Percentiles rank a stretch among this genome's conserved stretches.
phyloP scores from a whole-genome alignment of 2,329 filamentous ascomycete species.

The Colletotrichum truncatum region DNA sequence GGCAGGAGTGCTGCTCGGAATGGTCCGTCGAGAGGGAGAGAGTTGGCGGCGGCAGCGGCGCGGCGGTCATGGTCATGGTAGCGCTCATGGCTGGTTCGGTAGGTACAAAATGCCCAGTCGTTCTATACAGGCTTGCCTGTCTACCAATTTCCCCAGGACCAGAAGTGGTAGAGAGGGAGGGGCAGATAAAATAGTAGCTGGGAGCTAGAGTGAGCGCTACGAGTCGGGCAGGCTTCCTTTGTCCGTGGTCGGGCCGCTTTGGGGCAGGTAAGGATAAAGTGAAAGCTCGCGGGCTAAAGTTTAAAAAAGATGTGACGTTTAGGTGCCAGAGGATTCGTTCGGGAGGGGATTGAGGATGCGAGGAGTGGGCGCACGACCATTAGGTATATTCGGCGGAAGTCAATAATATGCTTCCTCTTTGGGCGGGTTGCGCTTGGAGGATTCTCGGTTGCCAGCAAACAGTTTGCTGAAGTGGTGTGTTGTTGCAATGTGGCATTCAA shows the following conservation, averaged over 20 bases:
- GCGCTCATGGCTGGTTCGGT: conserved; percentile 30
- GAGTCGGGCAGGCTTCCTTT: conserved; percentile 16
- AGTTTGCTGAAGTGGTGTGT: background rate
- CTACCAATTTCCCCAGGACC: background rate
- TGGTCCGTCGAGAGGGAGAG: conserved; percentile 31
- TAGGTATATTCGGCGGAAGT: background rate
- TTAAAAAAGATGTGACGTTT: conserved; percentile 22
- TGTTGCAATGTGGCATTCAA: background rate
- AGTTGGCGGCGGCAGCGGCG: conserved; percentile 27
- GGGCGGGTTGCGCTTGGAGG: background rate
- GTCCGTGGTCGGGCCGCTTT: conserved; percentile 2
- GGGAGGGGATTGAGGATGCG: conserved; percentile 11
- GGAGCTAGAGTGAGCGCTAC: background rate
- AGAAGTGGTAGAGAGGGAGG: background rate
- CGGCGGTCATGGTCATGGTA: conserved; percentile 33
- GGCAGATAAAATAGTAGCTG: background rate
- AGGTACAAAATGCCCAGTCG: too few relatives aligned
- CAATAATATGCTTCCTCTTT: background rate
- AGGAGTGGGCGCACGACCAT: conserved; percentile 21
- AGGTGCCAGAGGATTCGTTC: background rate
- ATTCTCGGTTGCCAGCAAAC: background rate
- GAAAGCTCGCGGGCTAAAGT: conserved; percentile 19
- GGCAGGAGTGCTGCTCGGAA: conserved; percentile 50
- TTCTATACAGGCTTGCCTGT: background rate
- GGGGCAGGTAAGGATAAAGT: background rate